Base-by-base conservation (phyloP, 2,329 filamentous ascomycete species). In the Aspergillus sp. region DNA sequence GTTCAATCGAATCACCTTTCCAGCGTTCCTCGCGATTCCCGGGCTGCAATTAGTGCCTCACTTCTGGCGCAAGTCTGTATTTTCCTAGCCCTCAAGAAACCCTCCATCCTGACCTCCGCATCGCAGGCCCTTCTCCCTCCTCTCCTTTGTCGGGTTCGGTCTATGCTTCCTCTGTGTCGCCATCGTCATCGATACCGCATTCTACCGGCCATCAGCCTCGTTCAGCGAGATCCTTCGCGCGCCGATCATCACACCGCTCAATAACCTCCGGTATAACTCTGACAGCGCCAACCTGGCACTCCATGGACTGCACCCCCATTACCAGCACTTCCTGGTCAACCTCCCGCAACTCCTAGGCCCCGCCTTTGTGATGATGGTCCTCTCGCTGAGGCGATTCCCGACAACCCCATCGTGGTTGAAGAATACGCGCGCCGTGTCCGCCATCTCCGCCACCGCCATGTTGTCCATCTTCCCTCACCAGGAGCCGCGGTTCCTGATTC, bases 1-100 rank as follows among this genome's bases (percentile, higher is more conserved):
- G 53, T 99, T 99, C 75, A 99, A 97, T 74, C 86, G 94, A 60
- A 97, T 97, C 65, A 99, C 94, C 9, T 97, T 97, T 71, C 93
- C 93, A 43, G 93, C 92, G 13, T 99, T 96, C 70, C 75, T 99
- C 56, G 71, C 96, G 53, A 84, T 97, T 68, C 93, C 94, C 49
- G 87, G 88, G 32, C 76, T 96, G 68, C 87, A 86, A 67, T 79
- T 99, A 66, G 78, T 97, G 70, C 91, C 91, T 59, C 88, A 96
- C 76, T 94, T 96, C 67, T 75, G 83, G 70, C 85, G 86, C 71
- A 93, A 87, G 89, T 94, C 74, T 67, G 83, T 76, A 23, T 32
- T 20, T 19, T 32, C 49, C 19, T 38, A 25, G 47, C 36, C 20
- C 32, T 19, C 17, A 20, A 17, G 14, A 41, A 19, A 5, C 41